Percentiles rank a stretch among this genome's conserved stretches.
These are phyloP conservation scores for Monosporascus sp. DNA, from an alignment of 2,329 filamentous ascomycete species.

Conservation along the genomic window DNA sequence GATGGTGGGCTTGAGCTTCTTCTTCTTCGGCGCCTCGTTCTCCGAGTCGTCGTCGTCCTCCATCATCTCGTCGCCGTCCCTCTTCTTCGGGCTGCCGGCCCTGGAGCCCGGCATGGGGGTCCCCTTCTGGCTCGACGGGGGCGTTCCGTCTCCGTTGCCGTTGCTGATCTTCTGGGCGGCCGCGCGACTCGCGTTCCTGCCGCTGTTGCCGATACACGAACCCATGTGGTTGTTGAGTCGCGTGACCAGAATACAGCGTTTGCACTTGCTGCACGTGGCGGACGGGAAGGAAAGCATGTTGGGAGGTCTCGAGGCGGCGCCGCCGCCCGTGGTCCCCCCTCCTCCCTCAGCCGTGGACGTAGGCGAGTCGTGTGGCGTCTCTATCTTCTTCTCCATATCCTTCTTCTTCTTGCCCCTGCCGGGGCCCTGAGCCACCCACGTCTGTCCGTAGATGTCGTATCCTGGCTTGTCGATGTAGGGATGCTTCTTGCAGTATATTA, in stretches of 20 bases:
- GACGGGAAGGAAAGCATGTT: conserved; percentile 62
- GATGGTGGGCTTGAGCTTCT: conserved; percentile 47
- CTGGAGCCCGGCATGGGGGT: conserved; percentile 53
- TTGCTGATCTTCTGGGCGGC: conserved; percentile 61
- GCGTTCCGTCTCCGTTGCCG: conserved; percentile 48
- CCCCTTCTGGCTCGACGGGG: conserved; percentile 58
- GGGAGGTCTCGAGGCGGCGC: conserved; percentile 40
- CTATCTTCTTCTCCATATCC: conserved; percentile 60
- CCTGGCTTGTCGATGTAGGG: conserved; percentile 73
- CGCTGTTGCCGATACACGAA: conserved; percentile 62
- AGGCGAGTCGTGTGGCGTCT: conserved; percentile 40
- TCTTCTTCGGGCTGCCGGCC: conserved; percentile 51
- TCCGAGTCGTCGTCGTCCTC: conserved; percentile 51
- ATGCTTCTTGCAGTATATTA: conserved; percentile 74
- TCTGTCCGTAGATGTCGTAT: conserved; percentile 78
- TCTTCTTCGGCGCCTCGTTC: conserved; percentile 51
- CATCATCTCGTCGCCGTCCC: conserved; percentile 48
- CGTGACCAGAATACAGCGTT: conserved; percentile 60
- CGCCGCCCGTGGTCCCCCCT: conserved; percentile 29
- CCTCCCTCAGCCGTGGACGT: conserved; percentile 43
- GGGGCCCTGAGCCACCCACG: conserved; percentile 67
- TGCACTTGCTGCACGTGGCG: conserved; percentile 64
- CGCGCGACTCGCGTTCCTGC: conserved; percentile 56
- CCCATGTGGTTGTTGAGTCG: conserved; percentile 65
- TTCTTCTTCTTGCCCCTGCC: conserved; percentile 76